Percentiles rank a stretch among this genome's conserved stretches.
Conservation (phyloP, 2,329 filamentous ascomycete genomes). For the Aspergillus terreus region DNA sequence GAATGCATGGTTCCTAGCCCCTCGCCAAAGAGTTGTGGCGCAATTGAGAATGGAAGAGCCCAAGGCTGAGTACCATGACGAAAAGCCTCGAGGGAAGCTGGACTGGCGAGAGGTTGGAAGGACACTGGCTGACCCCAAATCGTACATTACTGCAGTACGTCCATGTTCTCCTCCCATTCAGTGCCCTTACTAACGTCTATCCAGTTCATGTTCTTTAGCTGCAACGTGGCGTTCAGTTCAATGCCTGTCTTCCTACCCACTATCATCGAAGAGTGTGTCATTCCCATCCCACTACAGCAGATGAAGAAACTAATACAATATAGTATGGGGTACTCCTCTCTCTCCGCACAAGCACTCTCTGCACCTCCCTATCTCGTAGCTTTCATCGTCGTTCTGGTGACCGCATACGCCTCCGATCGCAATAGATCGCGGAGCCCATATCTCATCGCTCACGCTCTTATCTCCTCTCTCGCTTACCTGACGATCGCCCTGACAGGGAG, state of each 20-base stretch:
- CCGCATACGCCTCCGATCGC: conserved; percentile 69
- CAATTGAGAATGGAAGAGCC: conserved; percentile 61
- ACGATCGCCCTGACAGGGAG: conserved; percentile 54
- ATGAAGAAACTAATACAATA: neutral
- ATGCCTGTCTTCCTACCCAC: conserved; percentile 85
- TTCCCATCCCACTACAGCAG: neutral
- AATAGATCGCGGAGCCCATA: conserved; percentile 59
- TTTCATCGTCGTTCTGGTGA: conserved; percentile 68
- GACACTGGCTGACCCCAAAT: conserved; percentile 62
- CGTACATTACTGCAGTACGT: conserved; percentile 66
- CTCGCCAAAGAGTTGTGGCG: conserved; percentile 66
- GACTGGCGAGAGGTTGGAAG: conserved; percentile 55
- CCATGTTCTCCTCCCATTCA: too few species aligned
- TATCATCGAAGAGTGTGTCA: conserved; percentile 59
- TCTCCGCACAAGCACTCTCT: conserved; percentile 70
- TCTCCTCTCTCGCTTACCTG: conserved; percentile 64
- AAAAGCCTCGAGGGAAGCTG: conserved; percentile 37
- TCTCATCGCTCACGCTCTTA: conserved; percentile 65
- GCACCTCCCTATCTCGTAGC: conserved; percentile 77
- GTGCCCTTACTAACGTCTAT: neutral
- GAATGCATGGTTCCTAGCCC: conserved; percentile 60
- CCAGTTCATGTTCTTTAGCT: conserved; percentile 74
- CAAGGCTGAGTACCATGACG: conserved; percentile 36
- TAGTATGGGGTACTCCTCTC: conserved; percentile 65
- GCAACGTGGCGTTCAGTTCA: conserved; percentile 83